Evolutionary conservation across 768 basidiomycete genomes (phyloP), one percentile per base, ranked within the genome.

Genomic region (Russula sp.): DNA sequence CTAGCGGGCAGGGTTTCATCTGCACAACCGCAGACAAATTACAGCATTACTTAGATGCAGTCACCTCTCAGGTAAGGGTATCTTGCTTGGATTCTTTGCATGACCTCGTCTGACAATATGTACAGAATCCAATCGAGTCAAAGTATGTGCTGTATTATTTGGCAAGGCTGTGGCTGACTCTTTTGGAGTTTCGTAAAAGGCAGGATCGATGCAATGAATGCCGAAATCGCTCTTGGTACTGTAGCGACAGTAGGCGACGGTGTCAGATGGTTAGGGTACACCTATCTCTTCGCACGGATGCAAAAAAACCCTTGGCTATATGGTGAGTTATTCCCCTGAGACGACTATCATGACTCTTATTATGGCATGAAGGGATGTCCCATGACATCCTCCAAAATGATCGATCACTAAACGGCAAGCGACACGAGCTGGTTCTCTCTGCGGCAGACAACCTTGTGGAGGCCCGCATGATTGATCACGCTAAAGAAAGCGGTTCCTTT

Each of bases 271-370:
- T 78, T 99, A 48, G 92, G 95, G 18, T 99, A 97, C 73, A 98
- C 97, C 2, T 99, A 98, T 73, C 83, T 98, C 34, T 94, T 91
- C 72, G 94, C 98, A 11, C 84, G 96, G 59, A 96, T 98, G 94
- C 81, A 84, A 53, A 91, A 89, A 73, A 96, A 94, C 70, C 95
- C 96, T 3, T 85, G 86, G 69, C 75, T 87, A 55, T 95, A 96
- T 71, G 93, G 93, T 91, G 66, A 60, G 68, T 57, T 24, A 4
- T 5, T 30, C 26, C 30, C 61, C 22, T 11, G 50, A 24, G 28
- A 56, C 22, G 13, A 44, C 52, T 14, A 38, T 18, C 53, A 26
- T 26, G 48, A 52, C 22, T 38, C 26, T 58, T 71, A 18, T 28
- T 69, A n/a, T 40, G 4, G 7, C 16, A 49, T 13, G 4, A 70